These are phyloP conservation scores for Hyphodiscus sp. DNA, from an alignment of 2,329 filamentous ascomycete genomes.

Conservation along the genomic window DNA sequence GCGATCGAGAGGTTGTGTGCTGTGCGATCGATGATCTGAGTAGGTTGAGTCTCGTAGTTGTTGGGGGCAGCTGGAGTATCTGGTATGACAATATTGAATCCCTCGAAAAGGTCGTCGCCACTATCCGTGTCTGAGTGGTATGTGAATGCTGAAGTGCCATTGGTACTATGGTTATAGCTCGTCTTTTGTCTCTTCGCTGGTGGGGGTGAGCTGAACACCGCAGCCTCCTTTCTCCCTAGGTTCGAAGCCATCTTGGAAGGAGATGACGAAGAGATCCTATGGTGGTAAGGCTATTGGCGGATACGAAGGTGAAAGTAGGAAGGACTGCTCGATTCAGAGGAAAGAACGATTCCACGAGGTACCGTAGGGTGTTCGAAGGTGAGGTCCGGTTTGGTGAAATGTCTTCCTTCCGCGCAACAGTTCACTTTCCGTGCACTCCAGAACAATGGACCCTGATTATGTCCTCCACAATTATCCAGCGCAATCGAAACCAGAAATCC, in stretches of 20 bases:
- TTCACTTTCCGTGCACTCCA: background rate
- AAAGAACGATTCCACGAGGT: too few species aligned
- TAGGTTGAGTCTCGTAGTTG: conserved; percentile 36
- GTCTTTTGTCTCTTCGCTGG: conserved; percentile 30
- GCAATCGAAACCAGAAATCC: background rate
- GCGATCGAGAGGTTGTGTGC: conserved; percentile 20
- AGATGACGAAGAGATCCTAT: background rate
- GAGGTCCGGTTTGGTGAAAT: background rate
- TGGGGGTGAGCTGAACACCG: conserved; percentile 18
- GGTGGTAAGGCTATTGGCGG: background rate
- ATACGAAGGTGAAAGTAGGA: background rate
- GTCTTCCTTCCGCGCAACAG: background rate
- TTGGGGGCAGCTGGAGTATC: conserved; percentile 25
- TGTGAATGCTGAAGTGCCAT: conserved; percentile 17
- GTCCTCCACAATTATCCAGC: background rate
- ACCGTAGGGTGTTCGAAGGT: background rate
- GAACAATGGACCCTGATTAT: background rate
- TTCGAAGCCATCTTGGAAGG: conserved; percentile 17
- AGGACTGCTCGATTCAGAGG: background rate
- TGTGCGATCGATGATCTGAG: conserved; percentile 26
- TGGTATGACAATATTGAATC: conserved; percentile 27
- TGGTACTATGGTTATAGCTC: conserved; percentile 25
- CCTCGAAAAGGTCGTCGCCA: conserved; percentile 42
- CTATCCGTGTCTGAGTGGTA: conserved; percentile 37
- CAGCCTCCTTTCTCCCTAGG: background rate